Conservation (phyloP, 176 grass and related monocot species). For the Oryza meridionalis region DNA sequence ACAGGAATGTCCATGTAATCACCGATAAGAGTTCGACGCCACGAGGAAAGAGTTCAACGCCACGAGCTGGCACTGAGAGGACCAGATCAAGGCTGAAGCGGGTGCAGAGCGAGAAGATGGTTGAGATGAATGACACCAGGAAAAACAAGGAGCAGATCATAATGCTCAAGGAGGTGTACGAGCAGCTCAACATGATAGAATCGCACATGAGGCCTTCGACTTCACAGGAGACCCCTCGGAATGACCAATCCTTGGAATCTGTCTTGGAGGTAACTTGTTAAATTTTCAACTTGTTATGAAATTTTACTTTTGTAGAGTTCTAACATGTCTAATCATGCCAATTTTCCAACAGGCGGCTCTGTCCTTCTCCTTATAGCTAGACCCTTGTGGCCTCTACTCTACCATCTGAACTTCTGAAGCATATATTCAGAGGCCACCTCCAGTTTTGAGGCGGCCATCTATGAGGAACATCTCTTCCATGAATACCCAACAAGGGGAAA, state of each 20-base stretch:
- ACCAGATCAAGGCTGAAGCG: conserved; percentile 60
- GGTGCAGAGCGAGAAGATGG: conserved; percentile 65
- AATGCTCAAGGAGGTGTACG: conserved; percentile 73
- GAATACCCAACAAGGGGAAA: neutral
- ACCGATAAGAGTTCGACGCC: conserved; percentile 36
- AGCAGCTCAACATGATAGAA: conserved; percentile 74
- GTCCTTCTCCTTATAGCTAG: conserved; percentile 76
- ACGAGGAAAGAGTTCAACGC: conserved; percentile 33
- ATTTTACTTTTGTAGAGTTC: neutral
- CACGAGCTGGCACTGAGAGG: conserved; percentile 55
- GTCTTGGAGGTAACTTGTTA: conserved; percentile 79
- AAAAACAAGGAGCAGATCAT: conserved; percentile 70
- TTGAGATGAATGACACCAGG: conserved; percentile 44
- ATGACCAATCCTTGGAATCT: conserved; percentile 54
- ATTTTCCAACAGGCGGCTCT: conserved; percentile 62
- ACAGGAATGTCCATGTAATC: conserved; percentile 26
- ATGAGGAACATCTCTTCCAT: neutral
- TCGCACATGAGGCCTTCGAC: conserved; percentile 50
- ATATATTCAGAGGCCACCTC: neutral
- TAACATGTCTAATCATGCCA: conserved; percentile 29
- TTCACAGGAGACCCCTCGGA: conserved; percentile 51
- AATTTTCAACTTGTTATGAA: conserved; percentile 7
- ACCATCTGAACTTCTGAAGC: conserved; percentile 11
- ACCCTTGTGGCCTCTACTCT: neutral
- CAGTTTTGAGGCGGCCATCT: neutral